phyloP scores from a whole-genome alignment of 257 asterid species.

The Asclepias syriaca region DNA sequence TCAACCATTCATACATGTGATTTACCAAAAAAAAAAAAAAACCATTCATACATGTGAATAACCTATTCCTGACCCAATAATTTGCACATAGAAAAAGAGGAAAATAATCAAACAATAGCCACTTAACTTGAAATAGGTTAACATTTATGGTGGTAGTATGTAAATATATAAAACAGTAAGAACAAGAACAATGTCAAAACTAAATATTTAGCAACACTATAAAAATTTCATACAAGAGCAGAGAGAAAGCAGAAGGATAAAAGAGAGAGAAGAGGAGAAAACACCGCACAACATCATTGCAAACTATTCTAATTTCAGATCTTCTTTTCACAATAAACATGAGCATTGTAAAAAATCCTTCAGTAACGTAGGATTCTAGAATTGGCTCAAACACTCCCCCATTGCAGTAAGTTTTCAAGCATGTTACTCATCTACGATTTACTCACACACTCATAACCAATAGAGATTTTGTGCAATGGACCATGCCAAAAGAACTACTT shows the following conservation, averaged over 20 bases:
- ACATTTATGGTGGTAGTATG: background rate
- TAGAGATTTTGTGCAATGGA: background rate
- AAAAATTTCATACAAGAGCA: background rate
- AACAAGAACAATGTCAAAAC: background rate
- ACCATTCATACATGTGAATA: background rate
- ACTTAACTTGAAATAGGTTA: background rate
- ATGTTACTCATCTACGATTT: background rate
- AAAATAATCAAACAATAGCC: background rate
- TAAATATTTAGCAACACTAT: background rate
- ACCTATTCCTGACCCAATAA: background rate
- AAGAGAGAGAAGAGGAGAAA: background rate
- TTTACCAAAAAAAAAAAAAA: background rate
- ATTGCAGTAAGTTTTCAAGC: background rate
- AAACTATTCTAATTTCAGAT: background rate
- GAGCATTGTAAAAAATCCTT: background rate
- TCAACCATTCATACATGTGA: background rate
- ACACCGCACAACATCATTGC: background rate
- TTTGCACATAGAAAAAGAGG: background rate
- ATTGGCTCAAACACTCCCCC: background rate
- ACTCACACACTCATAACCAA: background rate
- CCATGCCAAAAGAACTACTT: background rate
- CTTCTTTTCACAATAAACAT: background rate
- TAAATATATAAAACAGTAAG: background rate
- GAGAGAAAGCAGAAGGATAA: background rate
- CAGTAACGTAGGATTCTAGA: background rate